Base-by-base conservation (phyloP, 768 basidiomycete genomes). In the Suillus spraguei region DNA sequence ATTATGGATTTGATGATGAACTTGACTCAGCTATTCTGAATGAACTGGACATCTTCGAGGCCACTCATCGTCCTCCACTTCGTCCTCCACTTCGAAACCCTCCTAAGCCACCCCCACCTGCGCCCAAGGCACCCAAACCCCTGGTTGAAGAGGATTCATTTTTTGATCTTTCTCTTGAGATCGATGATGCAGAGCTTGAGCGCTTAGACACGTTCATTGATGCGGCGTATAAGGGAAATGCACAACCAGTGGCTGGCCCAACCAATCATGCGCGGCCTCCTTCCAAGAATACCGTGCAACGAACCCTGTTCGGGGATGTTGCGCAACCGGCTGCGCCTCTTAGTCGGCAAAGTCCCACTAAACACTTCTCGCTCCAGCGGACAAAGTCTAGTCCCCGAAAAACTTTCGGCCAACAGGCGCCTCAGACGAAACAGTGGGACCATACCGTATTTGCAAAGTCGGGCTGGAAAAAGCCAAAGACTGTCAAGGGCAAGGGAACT, bases 381-480 rank as follows among this genome's bases (percentile, higher is more conserved):
- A 77, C 78, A 17, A 83, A 81, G 65, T 82, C 86, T 0, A 72
- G 74, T 20, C 64, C 64, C 33, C 71, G 75, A 7, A 73, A 80
- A 64, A 71, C 75, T 0, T 87, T 86, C 64, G 85, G 85, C 10
- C 81, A 83, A 55, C 85, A 85, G 63, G 80, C 85, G 5, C 81
- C 81, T 22, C 88, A 90, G 74, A 86, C 83, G 1, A 98, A 97
- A 79, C 79, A 82, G 54, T 99, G 97, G 97, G 95, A 99, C 71
- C 89, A 93, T 28, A 94, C 95, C 0, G 87, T 80, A 14, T 97
- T 92, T 70, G 89, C 95, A 6, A 91, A 93, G 77, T 85, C 89
- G 4, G 95, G 94, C 0, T 76, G 84, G 77, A 87, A 81, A 69
- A 83, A 79, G 59, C 75, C 77, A 46, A 85, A 83, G 67, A 69